Evolutionary conservation across 2,329 filamentous ascomycete species (phyloP), one percentile per base, ranked within the genome.

Genomic region (Pseudogymnoascus sp.): DNA sequence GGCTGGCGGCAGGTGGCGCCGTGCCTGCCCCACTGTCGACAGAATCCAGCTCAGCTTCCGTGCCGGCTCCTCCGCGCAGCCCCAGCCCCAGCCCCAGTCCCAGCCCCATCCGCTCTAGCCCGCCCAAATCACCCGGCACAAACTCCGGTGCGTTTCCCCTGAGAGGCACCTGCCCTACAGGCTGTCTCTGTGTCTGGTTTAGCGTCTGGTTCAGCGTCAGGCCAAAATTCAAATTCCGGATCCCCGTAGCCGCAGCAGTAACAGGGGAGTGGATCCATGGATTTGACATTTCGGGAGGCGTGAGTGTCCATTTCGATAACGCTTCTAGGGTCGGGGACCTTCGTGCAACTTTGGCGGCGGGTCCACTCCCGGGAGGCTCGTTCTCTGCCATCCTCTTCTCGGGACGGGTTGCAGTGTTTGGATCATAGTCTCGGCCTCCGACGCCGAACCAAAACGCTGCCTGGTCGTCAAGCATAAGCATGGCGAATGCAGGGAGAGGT

Each of bases 401-500:
- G 4, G n/a, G 11, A 2, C n/a, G 8, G n/a, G 8, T 6, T 9
- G 10, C 13, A 28, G 50, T 57, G 28, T 57, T 57, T 5, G 59
- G 59, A 8, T 61, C 59, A 44, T 44, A 44, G 17, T 42, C 17
- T 15, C 59, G 33, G 33, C 59, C 59, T 8, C 33, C 50, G 17
- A 57, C 50, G 50, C 50, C 50, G 3, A 57, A 57, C 50, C 50
- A 57, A 33, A 57, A 57, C 10, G 50, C 50, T 21, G 50, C 50
- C 17, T 57, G 50, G 4, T 4, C 50, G 11, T 9, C 50, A 57
- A 57, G 28, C 50, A 33, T 17, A 35, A 57, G 10, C 11, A 73
- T 63, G 2, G 70, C 72, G 60, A 73, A 73, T 13, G 38, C 35
- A 10, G 71, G 71, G 15, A 73, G 57, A 3, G 72, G 72, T 1